phyloP scores from a whole-genome alignment of 768 basidiomycete genomes.

The Pisolithus tinctorius region DNA sequence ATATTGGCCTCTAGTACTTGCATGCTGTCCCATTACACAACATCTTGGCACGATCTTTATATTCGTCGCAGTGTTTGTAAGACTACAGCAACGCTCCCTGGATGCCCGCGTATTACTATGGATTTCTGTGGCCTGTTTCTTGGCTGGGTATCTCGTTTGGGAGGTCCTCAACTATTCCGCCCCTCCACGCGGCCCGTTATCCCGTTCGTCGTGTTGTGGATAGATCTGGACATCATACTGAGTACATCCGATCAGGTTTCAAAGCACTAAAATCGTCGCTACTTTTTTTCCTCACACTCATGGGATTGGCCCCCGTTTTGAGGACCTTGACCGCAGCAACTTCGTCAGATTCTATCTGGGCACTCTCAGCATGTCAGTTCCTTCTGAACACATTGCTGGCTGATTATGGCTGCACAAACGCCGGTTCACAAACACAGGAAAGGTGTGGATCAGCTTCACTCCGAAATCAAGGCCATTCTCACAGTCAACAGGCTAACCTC shows the following conservation, averaged over 20 bases:
- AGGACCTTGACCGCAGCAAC: slow-evolving; percentile 91
- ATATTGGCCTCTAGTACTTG: slow-evolving; percentile 64
- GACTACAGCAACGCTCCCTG: slow-evolving; percentile 54
- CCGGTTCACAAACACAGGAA: slow-evolving; percentile 44
- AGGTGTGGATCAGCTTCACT: slow-evolving; percentile 38
- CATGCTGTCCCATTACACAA: slow-evolving; percentile 74
- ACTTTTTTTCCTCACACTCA: slow-evolving; percentile 80
- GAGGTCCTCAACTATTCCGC: slow-evolving; percentile 41
- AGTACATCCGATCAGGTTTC: slow-evolving; percentile 40
- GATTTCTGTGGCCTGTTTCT: slow-evolving; percentile 53
- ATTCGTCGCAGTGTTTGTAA: slow-evolving; percentile 76
- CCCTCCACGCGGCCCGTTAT: slow-evolving; percentile 17
- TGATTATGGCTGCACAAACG: slow-evolving; percentile 60
- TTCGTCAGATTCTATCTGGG: slow-evolving; percentile 96
- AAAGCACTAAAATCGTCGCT: slow-evolving; percentile 76
- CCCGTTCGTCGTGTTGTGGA: slow-evolving; percentile 18
- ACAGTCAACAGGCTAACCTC: slow-evolving; percentile 58
- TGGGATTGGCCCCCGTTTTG: slow-evolving; percentile 87
- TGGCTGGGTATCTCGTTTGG: slow-evolving; percentile 58
- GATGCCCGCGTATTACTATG: slow-evolving; percentile 68
- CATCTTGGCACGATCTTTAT: slow-evolving; percentile 76
- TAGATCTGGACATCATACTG: slow-evolving; percentile 2
- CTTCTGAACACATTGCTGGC: slow-evolving; percentile 75
- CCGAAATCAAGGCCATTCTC: slow-evolving; percentile 15
- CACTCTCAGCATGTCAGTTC: slow-evolving; percentile 81